Percentiles rank a stretch among this genome's conserved stretches.
These are phyloP conservation scores for Stachybotrys echinatus DNA, from an alignment of 2,329 filamentous ascomycete species.

Conservation along the genomic window DNA sequence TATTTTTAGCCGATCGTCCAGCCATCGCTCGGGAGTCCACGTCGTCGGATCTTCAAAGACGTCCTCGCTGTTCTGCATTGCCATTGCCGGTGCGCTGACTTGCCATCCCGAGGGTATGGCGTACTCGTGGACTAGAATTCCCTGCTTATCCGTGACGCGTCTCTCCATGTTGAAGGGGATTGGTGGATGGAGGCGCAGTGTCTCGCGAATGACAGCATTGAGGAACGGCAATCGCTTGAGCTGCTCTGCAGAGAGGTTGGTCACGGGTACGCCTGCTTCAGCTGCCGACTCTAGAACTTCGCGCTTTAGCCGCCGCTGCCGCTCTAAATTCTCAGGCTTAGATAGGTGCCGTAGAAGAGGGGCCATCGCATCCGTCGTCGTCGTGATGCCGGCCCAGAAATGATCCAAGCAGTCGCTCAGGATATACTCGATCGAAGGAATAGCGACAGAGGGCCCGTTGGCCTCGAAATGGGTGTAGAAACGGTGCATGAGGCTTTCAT, in stretches of 20 bases:
- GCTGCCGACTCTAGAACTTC: background rate
- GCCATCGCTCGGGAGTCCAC: background rate
- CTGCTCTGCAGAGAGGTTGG: background rate
- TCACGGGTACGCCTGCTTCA: background rate
- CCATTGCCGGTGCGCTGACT: background rate
- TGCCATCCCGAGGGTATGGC: background rate
- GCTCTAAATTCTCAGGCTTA: background rate
- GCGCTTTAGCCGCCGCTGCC: background rate
- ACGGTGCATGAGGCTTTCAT: background rate
- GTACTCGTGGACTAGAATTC: background rate
- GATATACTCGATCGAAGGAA: conserved; percentile 7
- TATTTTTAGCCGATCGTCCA: background rate
- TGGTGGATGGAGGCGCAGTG: background rate
- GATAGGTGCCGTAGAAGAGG: background rate
- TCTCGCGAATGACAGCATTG: background rate
- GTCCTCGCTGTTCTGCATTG: background rate
- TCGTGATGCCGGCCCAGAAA: conserved; percentile 7
- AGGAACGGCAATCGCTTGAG: background rate
- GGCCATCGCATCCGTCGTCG: background rate
- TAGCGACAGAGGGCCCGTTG: background rate
- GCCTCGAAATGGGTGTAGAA: background rate
- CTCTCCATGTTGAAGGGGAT: conserved; percentile 2
- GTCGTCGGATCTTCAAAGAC: background rate
- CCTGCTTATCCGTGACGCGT: background rate
- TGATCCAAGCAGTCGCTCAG: conserved; percentile 7